A percentile compares a stretch with the other conserved stretches of the same genome.
phyloP scores from a whole-genome alignment of 1,284 basidiomycete genomes.

The Athelia psychrophila region DNA sequence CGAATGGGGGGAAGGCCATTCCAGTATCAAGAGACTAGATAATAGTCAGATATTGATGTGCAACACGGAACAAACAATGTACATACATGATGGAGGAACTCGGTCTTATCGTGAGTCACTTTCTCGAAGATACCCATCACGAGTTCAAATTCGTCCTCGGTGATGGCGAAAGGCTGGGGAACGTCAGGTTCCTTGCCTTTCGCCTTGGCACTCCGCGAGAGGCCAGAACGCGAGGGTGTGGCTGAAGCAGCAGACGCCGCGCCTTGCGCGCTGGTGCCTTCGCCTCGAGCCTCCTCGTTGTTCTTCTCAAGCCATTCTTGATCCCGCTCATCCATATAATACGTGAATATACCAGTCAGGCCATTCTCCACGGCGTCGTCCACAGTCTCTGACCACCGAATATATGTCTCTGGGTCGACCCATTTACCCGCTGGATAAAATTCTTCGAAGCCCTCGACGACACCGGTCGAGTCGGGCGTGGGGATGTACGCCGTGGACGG shows the following conservation, averaged over 20 bases:
- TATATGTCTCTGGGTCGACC: slow-evolving; percentile 78
- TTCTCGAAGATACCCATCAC: slow-evolving; percentile 96
- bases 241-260: slow-evolving; percentile 44
- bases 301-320: slow-evolving; percentile 92
- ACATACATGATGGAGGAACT: slow-evolving; percentile 87
- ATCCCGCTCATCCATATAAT: slow-evolving; percentile 97
- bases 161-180: slow-evolving; percentile 59
- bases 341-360: slow-evolving; percentile 71
- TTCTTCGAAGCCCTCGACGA: slow-evolving; percentile 72
- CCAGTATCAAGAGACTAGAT: slow-evolving; percentile 58
- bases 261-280: slow-evolving; percentile 79
- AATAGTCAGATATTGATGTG: slow-evolving; percentile 41
- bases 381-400: slow-evolving; percentile 85
- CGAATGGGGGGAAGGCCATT: slow-evolving; percentile 73
- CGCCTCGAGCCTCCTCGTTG: slow-evolving; percentile 86
- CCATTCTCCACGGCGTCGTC: slow-evolving; percentile 70
- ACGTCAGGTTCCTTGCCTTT: slow-evolving; percentile 78
- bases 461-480: slow-evolving; percentile 85
- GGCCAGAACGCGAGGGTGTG: slow-evolving; percentile 47
- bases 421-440: slow-evolving; percentile 72
- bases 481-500: slow-evolving; percentile 79
- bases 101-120: slow-evolving; percentile 86
- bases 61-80: slow-evolving; percentile 34
- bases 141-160: slow-evolving; percentile 92
- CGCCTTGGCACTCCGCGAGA: slow-evolving; percentile 66